Percentiles rank a stretch among this genome's conserved stretches.
Evolutionary conservation across 2,329 filamentous ascomycete species (phyloP).

Genomic region (Fusarium sp.): DNA sequence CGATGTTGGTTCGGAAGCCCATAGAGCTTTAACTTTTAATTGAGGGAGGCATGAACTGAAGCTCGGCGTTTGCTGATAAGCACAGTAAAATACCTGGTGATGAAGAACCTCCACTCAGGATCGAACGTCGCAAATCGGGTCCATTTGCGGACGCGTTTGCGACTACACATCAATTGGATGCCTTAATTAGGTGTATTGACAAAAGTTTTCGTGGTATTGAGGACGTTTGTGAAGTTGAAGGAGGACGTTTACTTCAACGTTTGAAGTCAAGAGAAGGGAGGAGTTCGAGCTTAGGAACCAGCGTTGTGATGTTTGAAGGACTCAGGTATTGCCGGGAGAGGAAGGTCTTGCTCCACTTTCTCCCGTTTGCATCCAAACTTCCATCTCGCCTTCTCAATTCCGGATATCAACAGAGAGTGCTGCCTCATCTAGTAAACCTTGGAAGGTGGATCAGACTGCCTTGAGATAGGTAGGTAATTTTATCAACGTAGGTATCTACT

Average conservation of each 20-base stretch:
- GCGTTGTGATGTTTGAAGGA: background rate
- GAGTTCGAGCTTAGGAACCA: background rate
- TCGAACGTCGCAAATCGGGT: constrained; percentile 29
- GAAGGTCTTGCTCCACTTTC: constrained; percentile 13
- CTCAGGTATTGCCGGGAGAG: background rate
- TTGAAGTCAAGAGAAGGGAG: background rate
- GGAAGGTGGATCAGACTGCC: background rate
- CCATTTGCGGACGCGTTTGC: constrained; percentile 37
- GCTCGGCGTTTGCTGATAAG: background rate
- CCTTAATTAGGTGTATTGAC: too few relatives aligned
- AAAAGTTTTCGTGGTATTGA: background rate
- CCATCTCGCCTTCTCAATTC: background rate
- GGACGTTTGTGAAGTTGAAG: too few relatives aligned
- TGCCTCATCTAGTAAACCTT: background rate
- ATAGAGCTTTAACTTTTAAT: background rate
- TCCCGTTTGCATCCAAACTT: constrained; percentile 14
- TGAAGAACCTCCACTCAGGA: background rate
- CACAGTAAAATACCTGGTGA: background rate
- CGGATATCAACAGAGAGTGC: background rate
- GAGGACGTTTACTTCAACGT: background rate
- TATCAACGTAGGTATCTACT: background rate
- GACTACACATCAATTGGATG: background rate
- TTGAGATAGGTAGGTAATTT: background rate
- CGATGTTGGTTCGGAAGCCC: constrained; percentile 34
- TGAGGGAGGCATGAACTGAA: background rate